Evolutionary conservation across 2,329 filamentous ascomycete species (phyloP).

Genomic region (Fusarium liriodendri): DNA sequence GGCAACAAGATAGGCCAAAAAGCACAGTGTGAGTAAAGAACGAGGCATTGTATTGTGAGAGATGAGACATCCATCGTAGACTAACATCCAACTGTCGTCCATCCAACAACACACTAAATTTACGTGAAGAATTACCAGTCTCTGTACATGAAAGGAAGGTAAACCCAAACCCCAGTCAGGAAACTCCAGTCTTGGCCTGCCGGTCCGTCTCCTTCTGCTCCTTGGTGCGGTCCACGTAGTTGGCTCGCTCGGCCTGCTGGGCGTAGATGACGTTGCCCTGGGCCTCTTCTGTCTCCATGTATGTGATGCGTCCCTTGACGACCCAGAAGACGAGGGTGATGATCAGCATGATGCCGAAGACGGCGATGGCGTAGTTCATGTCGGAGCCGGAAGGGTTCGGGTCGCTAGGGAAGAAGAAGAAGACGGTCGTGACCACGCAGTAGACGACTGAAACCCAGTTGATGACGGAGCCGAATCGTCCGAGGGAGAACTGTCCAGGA

Average conservation of each 20-base stretch:
- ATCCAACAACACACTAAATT: background rate
- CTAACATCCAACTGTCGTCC: background rate
- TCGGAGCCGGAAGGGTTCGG: slow-evolving; percentile 59
- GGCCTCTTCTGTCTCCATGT: slow-evolving; percentile 44
- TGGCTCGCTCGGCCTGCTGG: slow-evolving; percentile 27
- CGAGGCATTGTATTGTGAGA: slow-evolving; percentile 1
- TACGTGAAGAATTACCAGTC: background rate
- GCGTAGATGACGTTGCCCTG: slow-evolving; percentile 41
- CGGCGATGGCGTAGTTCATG: slow-evolving; percentile 69
- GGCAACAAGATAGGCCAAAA: slow-evolving; percentile 36
- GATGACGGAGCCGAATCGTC: slow-evolving; percentile 54
- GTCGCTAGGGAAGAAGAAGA: slow-evolving; percentile 64
- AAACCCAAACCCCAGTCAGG: background rate
- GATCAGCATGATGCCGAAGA: slow-evolving; percentile 66
- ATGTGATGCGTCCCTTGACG: slow-evolving; percentile 56
- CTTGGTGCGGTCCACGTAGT: slow-evolving; percentile 13
- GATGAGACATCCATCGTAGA: background rate
- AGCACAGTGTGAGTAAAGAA: slow-evolving; percentile 24
- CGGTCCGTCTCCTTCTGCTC: slow-evolving; percentile 12
- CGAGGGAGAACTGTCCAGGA: slow-evolving; percentile 57
- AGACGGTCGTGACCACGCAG: slow-evolving; percentile 63
- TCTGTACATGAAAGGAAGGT: background rate
- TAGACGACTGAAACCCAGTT: slow-evolving; percentile 64
- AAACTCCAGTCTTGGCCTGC: slow-evolving; percentile 1
- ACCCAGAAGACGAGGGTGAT: slow-evolving; percentile 63